Evolutionary conservation across 164 flowering plant species (phyloP), one percentile per base, ranked within the genome.

Genomic region (grape (Vitis vinifera)): DNA sequence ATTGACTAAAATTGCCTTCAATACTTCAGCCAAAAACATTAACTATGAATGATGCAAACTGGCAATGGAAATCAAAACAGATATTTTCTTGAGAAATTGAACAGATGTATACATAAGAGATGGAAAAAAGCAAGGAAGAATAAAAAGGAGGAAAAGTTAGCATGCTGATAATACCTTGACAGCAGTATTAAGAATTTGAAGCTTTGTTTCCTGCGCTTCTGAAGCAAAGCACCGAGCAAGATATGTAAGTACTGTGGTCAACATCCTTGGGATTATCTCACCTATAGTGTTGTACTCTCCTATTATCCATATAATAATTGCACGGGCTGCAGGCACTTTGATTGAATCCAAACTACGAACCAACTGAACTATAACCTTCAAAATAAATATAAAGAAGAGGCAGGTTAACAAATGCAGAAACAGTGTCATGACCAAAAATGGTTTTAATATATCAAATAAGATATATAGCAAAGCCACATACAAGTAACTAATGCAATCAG

Each of bases 211-310:
- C 75, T 78, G 51, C 52, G 89, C 85, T 80, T 96, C 98, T 44
- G 85, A 78, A 73, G 79, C 71, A 70, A 96, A 96, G 80, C 90
- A 79, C 73, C 79, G 68, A 65, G 94, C 94, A 70, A 96, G 92
- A 79, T 91, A 96, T 73, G 78, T 81, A 53, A 89, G 84, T 66
- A 96, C 76, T 8, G 85, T 73, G 66, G 76, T 69, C 76, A 90
- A 69, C 77, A 87, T 85, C 81, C 71, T 85, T 31, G 92, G 87
- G 60, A 91, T 84, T 55, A 80, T 82, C 48, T 73, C 73, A 29
- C 99, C 98, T 50, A 87, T 65, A 62, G 84, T 78, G 69, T 83
- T 76, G 67, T 93, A 96, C 78, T 93, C 97, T 59, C 99, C 98
- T 71, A 91, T 72, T 80, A 96, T 87, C 97, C 98, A 93, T 66